Evolutionary conservation across 495 filamentous ascomycete genomes (phyloP).

Genomic region (Annulohypoxylon bovei): DNA sequence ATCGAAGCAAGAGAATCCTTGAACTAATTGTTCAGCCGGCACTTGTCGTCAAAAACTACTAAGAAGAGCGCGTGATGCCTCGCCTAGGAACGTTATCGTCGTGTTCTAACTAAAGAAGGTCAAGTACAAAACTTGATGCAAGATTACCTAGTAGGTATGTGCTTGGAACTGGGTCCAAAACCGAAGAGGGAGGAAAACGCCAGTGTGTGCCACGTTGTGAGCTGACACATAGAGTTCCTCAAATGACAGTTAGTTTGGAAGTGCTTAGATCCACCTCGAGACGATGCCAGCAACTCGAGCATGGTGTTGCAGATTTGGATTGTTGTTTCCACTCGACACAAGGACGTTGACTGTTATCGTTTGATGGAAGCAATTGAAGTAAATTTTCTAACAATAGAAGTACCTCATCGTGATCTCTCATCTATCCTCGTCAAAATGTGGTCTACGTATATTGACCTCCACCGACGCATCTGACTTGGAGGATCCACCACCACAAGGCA

Average conservation of each 20-base stretch:
- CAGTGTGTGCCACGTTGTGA: slow-evolving; percentile 26
- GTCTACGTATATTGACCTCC: not conserved
- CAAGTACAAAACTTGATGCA: slow-evolving; percentile 14
- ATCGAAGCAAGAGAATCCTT: not conserved
- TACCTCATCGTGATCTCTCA: not conserved
- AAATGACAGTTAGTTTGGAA: slow-evolving; percentile 7
- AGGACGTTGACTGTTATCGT: not conserved
- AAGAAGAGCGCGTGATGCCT: not conserved
- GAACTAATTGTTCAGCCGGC: not conserved
- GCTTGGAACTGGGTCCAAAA: slow-evolving; percentile 12
- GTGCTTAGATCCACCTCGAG: slow-evolving; percentile 3
- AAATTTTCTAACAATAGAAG: not conserved
- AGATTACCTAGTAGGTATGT: slow-evolving; percentile 17
- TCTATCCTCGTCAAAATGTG: no score
- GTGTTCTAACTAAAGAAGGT: not conserved
- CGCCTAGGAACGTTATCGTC: not conserved
- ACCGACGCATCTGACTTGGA: not conserved
- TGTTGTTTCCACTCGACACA: not conserved
- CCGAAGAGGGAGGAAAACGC: not conserved
- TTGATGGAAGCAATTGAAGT: not conserved
- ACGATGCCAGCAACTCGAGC: slow-evolving; percentile 3
- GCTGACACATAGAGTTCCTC: slow-evolving; percentile 28
- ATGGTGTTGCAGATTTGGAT: not conserved
- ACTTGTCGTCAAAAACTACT: not conserved
- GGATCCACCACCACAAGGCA: not conserved